Percentiles rank a stretch among this genome's conserved stretches.
phyloP scores from a whole-genome alignment of 2,329 filamentous ascomycete species.

The Epichloe gansuensis region DNA sequence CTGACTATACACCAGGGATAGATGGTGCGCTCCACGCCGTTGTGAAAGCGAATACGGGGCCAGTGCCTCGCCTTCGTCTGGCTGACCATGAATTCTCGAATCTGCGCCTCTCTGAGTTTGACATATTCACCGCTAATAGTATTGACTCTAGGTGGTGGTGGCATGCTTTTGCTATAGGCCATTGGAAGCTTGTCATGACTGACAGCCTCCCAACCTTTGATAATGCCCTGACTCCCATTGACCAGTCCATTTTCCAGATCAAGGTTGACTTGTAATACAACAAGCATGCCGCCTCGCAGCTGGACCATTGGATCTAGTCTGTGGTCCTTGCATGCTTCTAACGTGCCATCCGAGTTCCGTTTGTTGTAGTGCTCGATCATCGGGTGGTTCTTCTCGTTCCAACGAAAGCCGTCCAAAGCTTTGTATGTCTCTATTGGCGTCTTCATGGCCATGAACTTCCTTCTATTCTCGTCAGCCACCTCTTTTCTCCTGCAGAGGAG shows the following conservation, averaged over 20 bases:
- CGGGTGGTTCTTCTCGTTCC: not conserved
- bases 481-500: conserved; percentile 9
- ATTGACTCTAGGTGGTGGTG: not conserved
- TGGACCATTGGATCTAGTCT: conserved; percentile 6
- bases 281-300: conserved; percentile 11
- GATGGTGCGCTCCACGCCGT: conserved; percentile 32
- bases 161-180: not conserved
- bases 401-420: not conserved
- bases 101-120: not conserved
- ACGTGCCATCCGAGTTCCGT: conserved; percentile 3
- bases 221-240: conserved; percentile 17
- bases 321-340: conserved; percentile 6
- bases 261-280: conserved; percentile 16
- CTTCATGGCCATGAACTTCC: not conserved
- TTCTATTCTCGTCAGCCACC: conserved; percentile 1
- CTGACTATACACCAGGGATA: conserved; percentile 37
- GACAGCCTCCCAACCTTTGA: conserved; percentile 10
- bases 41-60: conserved; percentile 35
- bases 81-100: conserved; percentile 3
- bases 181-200: not conserved
- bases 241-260: conserved; percentile 3
- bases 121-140: not conserved
- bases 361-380: not conserved
- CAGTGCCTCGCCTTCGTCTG: conserved; percentile 2
- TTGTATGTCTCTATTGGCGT: not conserved